Conservation (phyloP, 2,329 filamentous ascomycete species). For the Cordyceps tenuipes region DNA sequence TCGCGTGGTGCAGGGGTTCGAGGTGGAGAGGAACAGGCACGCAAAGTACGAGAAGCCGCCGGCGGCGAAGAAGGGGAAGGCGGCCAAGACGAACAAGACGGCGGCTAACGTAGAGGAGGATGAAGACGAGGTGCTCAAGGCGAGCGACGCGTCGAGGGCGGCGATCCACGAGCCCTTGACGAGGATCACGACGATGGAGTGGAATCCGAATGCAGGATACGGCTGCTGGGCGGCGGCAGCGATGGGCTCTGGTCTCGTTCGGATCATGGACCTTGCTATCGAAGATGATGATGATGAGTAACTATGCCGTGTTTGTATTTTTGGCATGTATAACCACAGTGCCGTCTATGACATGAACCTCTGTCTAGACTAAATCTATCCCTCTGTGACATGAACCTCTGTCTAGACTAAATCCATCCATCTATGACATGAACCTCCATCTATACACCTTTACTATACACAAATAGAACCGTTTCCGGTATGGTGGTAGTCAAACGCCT, state of each 20-base stretch:
- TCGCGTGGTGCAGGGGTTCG: conserved; percentile 44
- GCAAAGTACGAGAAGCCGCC: conserved; percentile 32
- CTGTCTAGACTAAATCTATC: too few relatives aligned
- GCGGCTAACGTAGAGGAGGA: conserved; percentile 23
- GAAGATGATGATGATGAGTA: conserved; percentile 18
- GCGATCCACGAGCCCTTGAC: conserved; percentile 55
- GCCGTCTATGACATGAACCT: neutral
- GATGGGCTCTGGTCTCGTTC: conserved; percentile 58
- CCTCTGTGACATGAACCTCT: neutral
- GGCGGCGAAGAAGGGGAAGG: conserved; percentile 27
- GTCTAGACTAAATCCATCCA: too few relatives aligned
- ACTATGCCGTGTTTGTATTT: neutral
- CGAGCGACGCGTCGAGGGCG: conserved; percentile 32
- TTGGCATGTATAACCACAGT: neutral
- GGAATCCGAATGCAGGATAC: conserved; percentile 60
- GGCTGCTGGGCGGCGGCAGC: conserved; percentile 60
- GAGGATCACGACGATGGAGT: conserved; percentile 52
- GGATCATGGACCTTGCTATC: conserved; percentile 57
- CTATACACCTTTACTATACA: conserved; percentile 13
- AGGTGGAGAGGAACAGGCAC: conserved; percentile 41
- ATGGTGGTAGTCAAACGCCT: conserved; percentile 83
- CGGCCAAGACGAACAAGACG: conserved; percentile 26
- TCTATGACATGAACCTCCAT: too few relatives aligned
- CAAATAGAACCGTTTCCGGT: conserved; percentile 47
- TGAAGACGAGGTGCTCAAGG: conserved; percentile 24